phyloP scores from a whole-genome alignment of 352 stramenopile species.

The Phytophthora constricta region DNA sequence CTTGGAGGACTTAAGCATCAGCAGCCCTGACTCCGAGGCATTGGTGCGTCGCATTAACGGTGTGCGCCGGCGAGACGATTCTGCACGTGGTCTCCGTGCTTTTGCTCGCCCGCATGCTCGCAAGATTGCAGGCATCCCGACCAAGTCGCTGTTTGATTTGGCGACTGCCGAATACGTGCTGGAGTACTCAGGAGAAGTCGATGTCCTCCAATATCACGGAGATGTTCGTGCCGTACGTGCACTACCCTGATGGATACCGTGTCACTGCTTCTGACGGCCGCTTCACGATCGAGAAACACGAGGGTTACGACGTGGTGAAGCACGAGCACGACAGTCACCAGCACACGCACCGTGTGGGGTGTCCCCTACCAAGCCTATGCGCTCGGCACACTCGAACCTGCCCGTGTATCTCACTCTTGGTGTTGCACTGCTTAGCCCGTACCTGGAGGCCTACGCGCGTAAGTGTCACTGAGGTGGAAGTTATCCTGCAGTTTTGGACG shows the following conservation, averaged over 20 bases:
- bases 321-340: conserved; percentile 41
- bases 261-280: conserved; percentile 36
- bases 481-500: not conserved
- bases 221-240: conserved; percentile 43
- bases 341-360: conserved; percentile 39
- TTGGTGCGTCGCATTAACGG: conserved; percentile 37
- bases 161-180: conserved; percentile 52
- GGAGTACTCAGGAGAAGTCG: conserved; percentile 40
- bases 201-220: conserved; percentile 22
- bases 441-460: conserved; percentile 30
- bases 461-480: not conserved
- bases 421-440: conserved; percentile 4
- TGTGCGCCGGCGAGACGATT: conserved; percentile 40
- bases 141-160: conserved; percentile 60
- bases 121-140: conserved; percentile 68
- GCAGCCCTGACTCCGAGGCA: conserved; percentile 49
- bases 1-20: conserved; percentile 83
- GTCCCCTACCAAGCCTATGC: conserved; percentile 11
- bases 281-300: conserved; percentile 41
- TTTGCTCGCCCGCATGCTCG: conserved; percentile 67
- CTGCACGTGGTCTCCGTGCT: conserved; percentile 50
- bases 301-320: conserved; percentile 48
- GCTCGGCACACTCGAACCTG: conserved; percentile 20
- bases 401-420: conserved; percentile 31
- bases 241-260: conserved; percentile 37